Conservation (phyloP, 805 yeast genomes). For the Cyberlindnera nakhonratchasimensis region DNA sequence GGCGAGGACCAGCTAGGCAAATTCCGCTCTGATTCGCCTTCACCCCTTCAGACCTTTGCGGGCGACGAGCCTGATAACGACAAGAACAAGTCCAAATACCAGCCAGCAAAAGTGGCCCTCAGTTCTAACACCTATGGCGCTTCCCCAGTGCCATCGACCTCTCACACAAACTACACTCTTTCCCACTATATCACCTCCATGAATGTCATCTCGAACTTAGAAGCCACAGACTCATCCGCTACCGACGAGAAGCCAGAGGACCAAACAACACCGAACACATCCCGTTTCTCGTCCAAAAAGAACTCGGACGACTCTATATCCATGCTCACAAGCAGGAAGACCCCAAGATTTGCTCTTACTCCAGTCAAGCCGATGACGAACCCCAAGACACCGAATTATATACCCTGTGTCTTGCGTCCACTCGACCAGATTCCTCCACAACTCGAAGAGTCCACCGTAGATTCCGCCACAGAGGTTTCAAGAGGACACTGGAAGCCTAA, state of each 20-base stretch:
- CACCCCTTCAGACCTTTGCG: neutral
- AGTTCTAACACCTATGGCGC: slow-evolving; percentile 9
- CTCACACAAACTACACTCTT: slow-evolving; percentile 13
- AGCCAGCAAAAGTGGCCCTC: slow-evolving; percentile 24
- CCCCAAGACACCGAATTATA: slow-evolving; percentile 69
- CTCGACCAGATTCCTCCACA: slow-evolving; percentile 14
- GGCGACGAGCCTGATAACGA: neutral
- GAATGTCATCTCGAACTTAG: slow-evolving; percentile 15
- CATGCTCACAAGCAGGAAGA: slow-evolving; percentile 13
- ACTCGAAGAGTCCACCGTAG: neutral
- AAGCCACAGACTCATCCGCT: slow-evolving; percentile 3
- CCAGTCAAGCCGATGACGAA: slow-evolving; percentile 61
- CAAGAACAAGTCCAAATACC: slow-evolving; percentile 9
- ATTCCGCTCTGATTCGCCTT: neutral
- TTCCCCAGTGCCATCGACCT: slow-evolving; percentile 15
- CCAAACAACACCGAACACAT: slow-evolving; percentile 6
- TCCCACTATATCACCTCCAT: slow-evolving; percentile 13
- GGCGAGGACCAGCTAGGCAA: neutral
- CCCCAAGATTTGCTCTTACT: slow-evolving; percentile 18
- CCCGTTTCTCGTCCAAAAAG: slow-evolving; percentile 23
- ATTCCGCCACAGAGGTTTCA: slow-evolving; percentile 26
- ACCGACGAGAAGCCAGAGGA: no score
- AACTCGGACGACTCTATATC: slow-evolving; percentile 23
- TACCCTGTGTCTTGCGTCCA: slow-evolving; percentile 70
- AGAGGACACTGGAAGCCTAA: slow-evolving; percentile 66